Conservation (phyloP, 2,329 filamentous ascomycete genomes). For the Ophiostoma sp. region DNA sequence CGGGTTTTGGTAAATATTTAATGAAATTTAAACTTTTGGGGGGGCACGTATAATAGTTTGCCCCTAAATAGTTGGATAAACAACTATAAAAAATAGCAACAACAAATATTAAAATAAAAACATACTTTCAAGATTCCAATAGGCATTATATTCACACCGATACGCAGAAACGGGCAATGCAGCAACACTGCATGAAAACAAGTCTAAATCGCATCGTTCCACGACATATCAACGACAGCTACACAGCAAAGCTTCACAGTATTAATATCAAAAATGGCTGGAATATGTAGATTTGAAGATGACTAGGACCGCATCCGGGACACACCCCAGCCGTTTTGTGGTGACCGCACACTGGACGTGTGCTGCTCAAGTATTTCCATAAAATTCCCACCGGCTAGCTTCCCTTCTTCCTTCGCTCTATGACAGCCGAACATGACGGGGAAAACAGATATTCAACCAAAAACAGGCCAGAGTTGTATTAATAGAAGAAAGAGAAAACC, state of each 20-base stretch:
- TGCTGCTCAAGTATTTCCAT: conserved; percentile 10
- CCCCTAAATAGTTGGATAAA: no score
- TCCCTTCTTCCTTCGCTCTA: not conserved
- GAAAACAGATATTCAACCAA: conserved; percentile 1
- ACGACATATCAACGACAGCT: not conserved
- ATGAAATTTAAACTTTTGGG: no score
- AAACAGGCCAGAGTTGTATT: not conserved
- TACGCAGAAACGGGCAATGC: no score
- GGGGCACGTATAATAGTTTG: no score
- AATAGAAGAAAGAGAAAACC: conserved; percentile 3
- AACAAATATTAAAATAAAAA: no score
- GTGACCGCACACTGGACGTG: conserved; percentile 11
- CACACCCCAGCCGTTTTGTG: conserved; percentile 5
- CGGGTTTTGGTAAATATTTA: no score
- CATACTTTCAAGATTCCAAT: no score
- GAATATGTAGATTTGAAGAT: conserved; percentile 13
- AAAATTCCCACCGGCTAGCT: not conserved
- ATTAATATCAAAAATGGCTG: not conserved
- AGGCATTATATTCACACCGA: no score
- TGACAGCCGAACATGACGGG: not conserved
- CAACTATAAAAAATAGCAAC: no score
- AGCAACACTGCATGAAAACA: not conserved
- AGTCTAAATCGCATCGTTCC: not conserved
- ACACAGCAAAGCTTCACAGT: not conserved
- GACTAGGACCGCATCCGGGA: conserved; percentile 1